These are phyloP conservation scores for Pouteria glomerata DNA, from an alignment of 148 eudicot genomes.

Conservation along the genomic window DNA sequence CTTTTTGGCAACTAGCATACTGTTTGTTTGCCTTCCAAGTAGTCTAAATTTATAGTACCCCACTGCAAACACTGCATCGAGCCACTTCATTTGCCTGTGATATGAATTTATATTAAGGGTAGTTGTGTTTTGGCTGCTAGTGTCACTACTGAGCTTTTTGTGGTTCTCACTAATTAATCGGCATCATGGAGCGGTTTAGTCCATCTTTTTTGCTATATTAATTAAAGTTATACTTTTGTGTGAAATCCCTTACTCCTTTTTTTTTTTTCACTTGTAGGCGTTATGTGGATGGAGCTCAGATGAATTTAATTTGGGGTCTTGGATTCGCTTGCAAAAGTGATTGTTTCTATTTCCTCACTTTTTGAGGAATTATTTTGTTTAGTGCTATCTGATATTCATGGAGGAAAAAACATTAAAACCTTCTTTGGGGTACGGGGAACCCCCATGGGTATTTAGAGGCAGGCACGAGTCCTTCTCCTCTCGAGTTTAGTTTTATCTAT, in stretches of 20 bases:
- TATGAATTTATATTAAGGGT: neutral
- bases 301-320: neutral
- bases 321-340: neutral
- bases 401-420: slow-evolving; percentile 33
- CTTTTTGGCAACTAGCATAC: neutral
- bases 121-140: neutral
- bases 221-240: neutral
- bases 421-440: slow-evolving; percentile 50
- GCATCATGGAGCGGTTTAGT: neutral
- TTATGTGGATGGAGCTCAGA: neutral
- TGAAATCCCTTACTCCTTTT: neutral
- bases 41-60: neutral
- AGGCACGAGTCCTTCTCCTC: slow-evolving; percentile 41
- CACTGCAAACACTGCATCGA: neutral
- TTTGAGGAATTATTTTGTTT: neutral
- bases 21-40: neutral
- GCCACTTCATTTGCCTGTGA: neutral
- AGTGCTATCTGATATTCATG: slow-evolving; percentile 16
- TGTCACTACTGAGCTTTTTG: neutral
- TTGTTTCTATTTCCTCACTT: neutral
- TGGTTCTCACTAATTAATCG: neutral
- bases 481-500: neutral
- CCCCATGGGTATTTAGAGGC: slow-evolving; percentile 91
- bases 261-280: neutral
- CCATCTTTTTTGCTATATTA: too few species aligned